Percentiles rank a stretch among this genome's conserved stretches.
Evolutionary conservation across 2,329 filamentous ascomycete genomes (phyloP).

Genomic region (Ciborinia camelliae): DNA sequence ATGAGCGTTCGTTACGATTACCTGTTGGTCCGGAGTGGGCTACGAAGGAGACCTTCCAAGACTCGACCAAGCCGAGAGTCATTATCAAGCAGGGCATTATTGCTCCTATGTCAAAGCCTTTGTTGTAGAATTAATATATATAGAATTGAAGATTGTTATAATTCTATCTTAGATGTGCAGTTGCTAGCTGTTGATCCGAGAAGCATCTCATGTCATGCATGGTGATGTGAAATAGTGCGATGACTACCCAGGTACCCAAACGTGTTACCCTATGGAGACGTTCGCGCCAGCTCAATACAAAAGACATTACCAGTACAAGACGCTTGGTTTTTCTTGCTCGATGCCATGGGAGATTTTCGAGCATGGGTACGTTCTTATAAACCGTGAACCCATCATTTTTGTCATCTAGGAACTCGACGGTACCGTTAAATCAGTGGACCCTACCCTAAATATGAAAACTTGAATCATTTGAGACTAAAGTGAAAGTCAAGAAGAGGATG

Average conservation of each 20-base stretch:
- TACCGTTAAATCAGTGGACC: too few relatives aligned
- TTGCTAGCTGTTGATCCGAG: background rate
- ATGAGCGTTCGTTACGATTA: conserved; percentile 81
- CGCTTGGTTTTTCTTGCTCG: background rate
- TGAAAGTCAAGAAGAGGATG: too few relatives aligned
- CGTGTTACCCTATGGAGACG: background rate
- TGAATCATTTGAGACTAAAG: too few relatives aligned
- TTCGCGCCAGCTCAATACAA: background rate
- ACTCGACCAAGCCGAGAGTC: conserved; percentile 81
- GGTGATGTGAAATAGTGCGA: background rate
- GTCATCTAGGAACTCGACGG: too few relatives aligned
- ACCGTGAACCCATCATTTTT: background rate
- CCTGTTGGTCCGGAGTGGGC: conserved; percentile 93
- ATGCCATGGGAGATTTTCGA: background rate
- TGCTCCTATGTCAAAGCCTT: conserved; percentile 77
- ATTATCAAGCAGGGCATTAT: conserved; percentile 90
- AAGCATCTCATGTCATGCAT: background rate
- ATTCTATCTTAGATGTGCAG: background rate
- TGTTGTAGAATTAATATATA: conserved; percentile 28
- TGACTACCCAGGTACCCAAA: too few relatives aligned
- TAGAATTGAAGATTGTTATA: background rate
- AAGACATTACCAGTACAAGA: background rate
- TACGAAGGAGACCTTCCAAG: conserved; percentile 93
- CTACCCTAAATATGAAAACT: background rate
- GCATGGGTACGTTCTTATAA: background rate